Evolutionary conservation across 148 eudicot species (phyloP).

Genomic region (Euryodendron excelsum): DNA sequence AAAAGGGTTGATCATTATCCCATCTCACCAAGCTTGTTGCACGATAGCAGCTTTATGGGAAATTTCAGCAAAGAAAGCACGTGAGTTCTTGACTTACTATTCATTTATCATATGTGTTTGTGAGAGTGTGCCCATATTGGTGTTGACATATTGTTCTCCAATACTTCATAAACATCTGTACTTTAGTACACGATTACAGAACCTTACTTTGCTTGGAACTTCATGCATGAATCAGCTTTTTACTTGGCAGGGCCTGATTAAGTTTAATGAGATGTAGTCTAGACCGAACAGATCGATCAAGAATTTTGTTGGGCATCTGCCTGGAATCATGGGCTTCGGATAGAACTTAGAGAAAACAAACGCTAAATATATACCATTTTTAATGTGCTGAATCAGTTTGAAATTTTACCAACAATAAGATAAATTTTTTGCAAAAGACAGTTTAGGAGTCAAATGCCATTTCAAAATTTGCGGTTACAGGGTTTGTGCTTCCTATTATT

Average conservation of each 20-base stretch:
- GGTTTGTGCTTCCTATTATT: not conserved
- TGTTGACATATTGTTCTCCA: too few species aligned
- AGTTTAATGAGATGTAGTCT: too few species aligned
- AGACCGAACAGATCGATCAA: too few species aligned
- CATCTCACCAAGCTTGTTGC: slow-evolving; percentile 87
- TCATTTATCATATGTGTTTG: not conserved
- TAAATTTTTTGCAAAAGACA: not conserved
- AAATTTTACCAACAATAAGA: not conserved
- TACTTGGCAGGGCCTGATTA: too few species aligned
- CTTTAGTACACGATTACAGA: too few species aligned
- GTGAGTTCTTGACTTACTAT: slow-evolving; percentile 37
- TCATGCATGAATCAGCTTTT: not conserved
- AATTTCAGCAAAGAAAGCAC: slow-evolving; percentile 62
- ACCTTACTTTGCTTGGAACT: too few species aligned
- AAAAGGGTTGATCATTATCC: slow-evolving; percentile 49
- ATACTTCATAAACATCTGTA: too few species aligned
- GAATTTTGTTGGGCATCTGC: too few species aligned
- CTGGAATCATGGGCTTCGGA: not conserved
- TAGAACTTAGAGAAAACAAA: not conserved
- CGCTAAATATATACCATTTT: not conserved
- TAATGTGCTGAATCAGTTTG: not conserved
- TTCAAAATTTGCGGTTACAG: slow-evolving; percentile 1
- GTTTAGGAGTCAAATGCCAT: slow-evolving; percentile 3
- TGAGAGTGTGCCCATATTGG: not conserved
- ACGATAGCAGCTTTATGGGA: slow-evolving; percentile 51